These are phyloP conservation scores for Aspergillus sp. DNA, from an alignment of 2,329 filamentous ascomycete genomes.

Conservation along the genomic window DNA sequence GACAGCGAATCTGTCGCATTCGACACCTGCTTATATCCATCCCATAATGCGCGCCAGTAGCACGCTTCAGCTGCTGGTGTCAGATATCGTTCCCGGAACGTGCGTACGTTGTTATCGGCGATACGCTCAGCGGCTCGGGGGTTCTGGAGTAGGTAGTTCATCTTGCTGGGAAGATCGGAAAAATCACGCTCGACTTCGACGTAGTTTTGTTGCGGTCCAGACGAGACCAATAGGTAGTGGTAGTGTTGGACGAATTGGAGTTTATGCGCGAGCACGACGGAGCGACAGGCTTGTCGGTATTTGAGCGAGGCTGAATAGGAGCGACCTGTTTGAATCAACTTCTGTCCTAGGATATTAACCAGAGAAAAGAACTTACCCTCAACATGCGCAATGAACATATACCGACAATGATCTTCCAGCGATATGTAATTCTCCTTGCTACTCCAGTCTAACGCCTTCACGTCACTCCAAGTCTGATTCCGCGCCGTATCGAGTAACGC, in stretches of 20 bases:
- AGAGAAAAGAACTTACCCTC: conserved; percentile 30
- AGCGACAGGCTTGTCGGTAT: conserved; percentile 35
- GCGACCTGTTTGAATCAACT: conserved; percentile 5
- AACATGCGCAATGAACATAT: conserved; percentile 28
- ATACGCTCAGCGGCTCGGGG: conserved; percentile 33
- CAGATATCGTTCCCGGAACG: conserved; percentile 41
- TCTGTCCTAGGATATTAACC: neutral
- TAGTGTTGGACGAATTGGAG: conserved; percentile 40
- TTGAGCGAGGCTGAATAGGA: conserved; percentile 31
- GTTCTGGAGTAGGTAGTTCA: conserved; percentile 28
- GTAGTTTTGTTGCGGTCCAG: conserved; percentile 38
- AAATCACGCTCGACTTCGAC: conserved; percentile 43
- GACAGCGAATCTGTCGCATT: neutral
- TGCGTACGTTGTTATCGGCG: conserved; percentile 35
- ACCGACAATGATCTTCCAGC: conserved; percentile 5
- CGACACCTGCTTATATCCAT: conserved; percentile 11
- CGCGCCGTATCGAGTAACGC: conserved; percentile 25
- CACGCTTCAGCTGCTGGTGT: conserved; percentile 43
- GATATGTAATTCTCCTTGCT: conserved; percentile 1
- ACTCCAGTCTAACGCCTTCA: conserved; percentile 13
- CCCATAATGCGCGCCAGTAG: conserved; percentile 41
- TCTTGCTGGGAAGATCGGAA: conserved; percentile 42
- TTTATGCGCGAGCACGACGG: conserved; percentile 37
- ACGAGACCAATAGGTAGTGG: conserved; percentile 31
- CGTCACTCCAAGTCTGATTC: conserved; percentile 38